Conservation (phyloP, 306 rosid genomes). For the Cucumis cinereus region DNA sequence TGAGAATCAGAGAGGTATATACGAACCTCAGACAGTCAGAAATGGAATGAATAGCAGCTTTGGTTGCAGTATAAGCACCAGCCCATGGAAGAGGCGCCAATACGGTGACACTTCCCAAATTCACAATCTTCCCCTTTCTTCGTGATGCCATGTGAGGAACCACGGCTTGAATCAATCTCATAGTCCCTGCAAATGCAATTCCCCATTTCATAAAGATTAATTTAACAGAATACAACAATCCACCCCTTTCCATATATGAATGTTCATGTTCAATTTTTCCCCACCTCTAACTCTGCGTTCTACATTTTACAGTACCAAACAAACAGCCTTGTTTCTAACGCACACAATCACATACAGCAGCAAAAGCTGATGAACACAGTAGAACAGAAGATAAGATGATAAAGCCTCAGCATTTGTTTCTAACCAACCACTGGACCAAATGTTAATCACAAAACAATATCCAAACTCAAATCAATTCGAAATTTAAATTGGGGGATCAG, state of each 20-base stretch:
- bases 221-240: not conserved
- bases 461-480: not conserved
- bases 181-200: constrained; percentile 32
- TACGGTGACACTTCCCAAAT: constrained; percentile 58
- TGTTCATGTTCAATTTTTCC: not conserved
- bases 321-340: not conserved
- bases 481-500: not conserved
- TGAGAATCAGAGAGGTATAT: not conserved
- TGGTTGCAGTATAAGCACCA: constrained; percentile 61
- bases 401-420: not conserved
- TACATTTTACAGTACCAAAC: not conserved
- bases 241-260: not conserved
- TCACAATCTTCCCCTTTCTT: constrained; percentile 64
- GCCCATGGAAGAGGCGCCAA: constrained; percentile 77
- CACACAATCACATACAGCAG: not conserved
- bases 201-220: not conserved
- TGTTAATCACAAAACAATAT: not conserved
- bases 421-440: not conserved
- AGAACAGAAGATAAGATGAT: not conserved
- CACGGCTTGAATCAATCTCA: constrained; percentile 84
- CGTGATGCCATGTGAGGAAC: constrained; percentile 77
- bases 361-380: not conserved
- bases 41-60: constrained; percentile 76
- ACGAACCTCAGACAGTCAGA: constrained; percentile 67
- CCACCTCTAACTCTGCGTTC: not conserved